Evolutionary conservation across 192 early-diverging fungal species (phyloP).

Genomic region (Pecoramyces ruminantium): DNA sequence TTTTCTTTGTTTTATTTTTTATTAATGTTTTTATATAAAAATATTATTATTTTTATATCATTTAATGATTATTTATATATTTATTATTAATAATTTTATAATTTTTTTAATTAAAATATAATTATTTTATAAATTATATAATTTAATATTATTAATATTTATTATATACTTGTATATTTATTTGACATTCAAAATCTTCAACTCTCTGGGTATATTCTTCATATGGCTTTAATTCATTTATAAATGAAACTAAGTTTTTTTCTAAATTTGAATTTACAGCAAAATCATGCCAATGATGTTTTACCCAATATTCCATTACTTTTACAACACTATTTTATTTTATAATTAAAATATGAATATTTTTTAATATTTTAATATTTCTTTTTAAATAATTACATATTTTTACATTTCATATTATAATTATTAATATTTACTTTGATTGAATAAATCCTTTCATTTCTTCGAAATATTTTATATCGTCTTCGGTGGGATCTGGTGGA

Average conservation of each 20-base stretch:
- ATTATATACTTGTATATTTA: constrained; percentile 14
- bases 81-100: too few relatives aligned
- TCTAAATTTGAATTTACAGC: constrained; percentile 20
- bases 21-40: too few relatives aligned
- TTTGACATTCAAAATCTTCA: constrained; percentile 12
- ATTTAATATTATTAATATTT: too few relatives aligned
- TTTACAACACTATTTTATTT: constrained; percentile 15
- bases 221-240: constrained; percentile 9
- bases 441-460: background rate
- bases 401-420: too few relatives aligned
- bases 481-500: background rate
- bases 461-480: background rate
- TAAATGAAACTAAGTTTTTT: constrained; percentile 20
- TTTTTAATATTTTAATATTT: too few relatives aligned
- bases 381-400: too few relatives aligned
- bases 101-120: too few relatives aligned
- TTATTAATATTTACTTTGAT: background rate
- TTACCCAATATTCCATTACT: constrained; percentile 22
- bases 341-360: too few relatives aligned
- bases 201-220: background rate
- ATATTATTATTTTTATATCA: too few relatives aligned
- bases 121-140: too few relatives aligned
- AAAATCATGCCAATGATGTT: constrained; percentile 41
- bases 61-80: too few relatives aligned
- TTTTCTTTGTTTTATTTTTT: background rate